Percentiles rank a stretch among this genome's conserved stretches.
phyloP scores from a whole-genome alignment of 1,284 basidiomycete species.

The Sporisorium graminicola region DNA sequence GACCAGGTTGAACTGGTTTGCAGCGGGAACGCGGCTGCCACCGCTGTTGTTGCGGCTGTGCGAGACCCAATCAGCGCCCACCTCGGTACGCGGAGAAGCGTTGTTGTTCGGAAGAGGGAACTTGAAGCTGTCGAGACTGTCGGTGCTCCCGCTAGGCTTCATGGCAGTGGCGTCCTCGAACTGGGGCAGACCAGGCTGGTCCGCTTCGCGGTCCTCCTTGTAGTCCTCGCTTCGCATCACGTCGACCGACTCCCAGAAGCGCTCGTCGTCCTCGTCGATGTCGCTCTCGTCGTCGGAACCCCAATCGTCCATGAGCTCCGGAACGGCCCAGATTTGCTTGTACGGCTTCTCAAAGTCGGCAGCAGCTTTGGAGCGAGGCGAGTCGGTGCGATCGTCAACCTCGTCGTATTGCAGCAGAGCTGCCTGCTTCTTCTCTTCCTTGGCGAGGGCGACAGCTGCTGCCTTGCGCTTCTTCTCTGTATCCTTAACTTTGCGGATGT shows the following conservation, averaged over 20 bases:
- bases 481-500: slow-evolving; percentile 45
- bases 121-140: slow-evolving; percentile 18
- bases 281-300: slow-evolving; percentile 46
- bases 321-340: slow-evolving; percentile 52
- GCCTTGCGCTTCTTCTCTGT: slow-evolving; percentile 43
- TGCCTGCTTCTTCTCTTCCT: slow-evolving; percentile 26
- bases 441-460: slow-evolving; percentile 25
- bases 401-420: slow-evolving; percentile 31
- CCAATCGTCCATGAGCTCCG: slow-evolving; percentile 53
- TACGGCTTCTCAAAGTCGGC: slow-evolving; percentile 48
- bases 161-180: slow-evolving; percentile 30
- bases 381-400: slow-evolving; percentile 29
- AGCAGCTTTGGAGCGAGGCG: slow-evolving; percentile 24
- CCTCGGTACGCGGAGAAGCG: not conserved
- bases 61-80: not conserved
- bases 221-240: slow-evolving; percentile 37
- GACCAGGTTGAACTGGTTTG: slow-evolving; percentile 37
- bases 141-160: slow-evolving; percentile 23
- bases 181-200: slow-evolving; percentile 38
- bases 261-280: slow-evolving; percentile 50
- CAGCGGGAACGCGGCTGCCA: slow-evolving; percentile 21
- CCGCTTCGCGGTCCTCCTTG: slow-evolving; percentile 35
- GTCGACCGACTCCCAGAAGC: slow-evolving; percentile 49
- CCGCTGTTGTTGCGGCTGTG: slow-evolving; percentile 31
- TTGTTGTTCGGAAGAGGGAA: slow-evolving; percentile 2